These are phyloP conservation scores for Pyrenopolyporus hunteri DNA, from an alignment of 495 filamentous ascomycete genomes.

Conservation along the genomic window DNA sequence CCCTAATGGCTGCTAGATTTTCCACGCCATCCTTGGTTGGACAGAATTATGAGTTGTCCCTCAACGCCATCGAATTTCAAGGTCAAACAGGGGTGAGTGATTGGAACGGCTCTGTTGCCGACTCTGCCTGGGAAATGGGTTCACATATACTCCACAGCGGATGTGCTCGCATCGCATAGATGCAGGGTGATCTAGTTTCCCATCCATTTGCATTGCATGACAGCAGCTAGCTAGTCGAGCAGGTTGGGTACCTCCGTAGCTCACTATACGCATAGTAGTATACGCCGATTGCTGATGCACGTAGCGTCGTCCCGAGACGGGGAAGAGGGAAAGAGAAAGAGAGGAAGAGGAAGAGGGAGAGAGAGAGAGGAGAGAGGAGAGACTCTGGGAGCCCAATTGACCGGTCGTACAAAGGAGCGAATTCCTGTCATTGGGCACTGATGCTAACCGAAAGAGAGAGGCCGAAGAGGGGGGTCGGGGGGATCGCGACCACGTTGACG, in stretches of 20 bases:
- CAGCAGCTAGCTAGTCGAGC: conserved; percentile 24
- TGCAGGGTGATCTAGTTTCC: conserved; percentile 38
- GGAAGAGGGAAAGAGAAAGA: not conserved
- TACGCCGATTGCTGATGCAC: conserved; percentile 13
- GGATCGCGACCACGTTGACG: conserved; percentile 36
- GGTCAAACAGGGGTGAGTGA: conserved; percentile 34
- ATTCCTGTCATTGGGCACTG: conserved; percentile 40
- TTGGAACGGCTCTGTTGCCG: conserved; percentile 41
- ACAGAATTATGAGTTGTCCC: conserved; percentile 41
- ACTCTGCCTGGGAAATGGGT: conserved; percentile 39
- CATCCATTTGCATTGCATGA: conserved; percentile 36
- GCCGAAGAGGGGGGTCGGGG: conserved; percentile 16
- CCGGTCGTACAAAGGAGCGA: conserved; percentile 27
- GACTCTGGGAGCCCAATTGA: conserved; percentile 36
- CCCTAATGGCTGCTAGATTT: conserved; percentile 19
- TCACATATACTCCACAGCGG: conserved; percentile 39
- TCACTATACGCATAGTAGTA: conserved; percentile 4
- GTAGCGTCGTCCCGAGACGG: conserved; percentile 6
- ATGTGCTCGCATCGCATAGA: conserved; percentile 41
- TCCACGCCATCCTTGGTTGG: conserved; percentile 29
- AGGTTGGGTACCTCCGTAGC: conserved; percentile 17
- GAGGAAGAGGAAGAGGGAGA: not conserved
- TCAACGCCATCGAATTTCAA: conserved; percentile 31
- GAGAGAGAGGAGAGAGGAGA: not conserved
- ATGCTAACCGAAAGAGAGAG: conserved; percentile 33